Evolutionary conservation across 768 basidiomycete genomes (phyloP), one percentile per base, ranked within the genome.

Genomic region (Tricholoma bakamatsutake): DNA sequence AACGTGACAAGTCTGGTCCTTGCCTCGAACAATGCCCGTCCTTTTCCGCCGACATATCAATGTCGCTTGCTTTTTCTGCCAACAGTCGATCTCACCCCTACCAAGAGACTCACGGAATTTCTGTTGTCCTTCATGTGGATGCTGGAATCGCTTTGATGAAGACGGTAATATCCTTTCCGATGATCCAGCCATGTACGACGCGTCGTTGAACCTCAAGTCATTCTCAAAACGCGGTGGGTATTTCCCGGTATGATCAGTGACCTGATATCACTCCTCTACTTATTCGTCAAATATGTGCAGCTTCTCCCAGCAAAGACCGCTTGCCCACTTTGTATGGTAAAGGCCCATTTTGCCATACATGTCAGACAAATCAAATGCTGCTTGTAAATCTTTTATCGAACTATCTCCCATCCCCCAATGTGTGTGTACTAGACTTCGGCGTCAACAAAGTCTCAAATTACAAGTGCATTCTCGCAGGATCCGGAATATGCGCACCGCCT

Each of bases 301-400:
- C 81, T 5, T 87, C 85, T 17, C 84, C 81, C 3, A 82, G 81
- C 62, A 88, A 81, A 63, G 82, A 89, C 66, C 80, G 82, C 21
- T 70, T 93, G 24, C 88, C 85, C 1, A 80, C 82, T 18, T 66
- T 76, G 54, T 87, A 86, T 53, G 73, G 79, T 42, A 76, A 74
- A 27, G 76, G 80, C 1, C 80, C 82, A 7, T 95, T 96, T 73
- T 98, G 94, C 70, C 85, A 88, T 62, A 83, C 82, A 6, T 97
- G 95, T 68, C 85, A 88, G 62, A 90, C 91, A n/a, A 98, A 98
- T 69, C 94, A 97, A 65, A 87, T 84, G 75, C 79, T 98, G 37
- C 75, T 93, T 52, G 75, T 90, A 58, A 91, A 93, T 68, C 80
- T 98, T 54, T 73, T 98, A 31, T 89, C 93, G 13, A 93, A 89